These are phyloP conservation scores for Fusarium napiforme DNA, from an alignment of 2,329 filamentous ascomycete species.

Conservation along the genomic window DNA sequence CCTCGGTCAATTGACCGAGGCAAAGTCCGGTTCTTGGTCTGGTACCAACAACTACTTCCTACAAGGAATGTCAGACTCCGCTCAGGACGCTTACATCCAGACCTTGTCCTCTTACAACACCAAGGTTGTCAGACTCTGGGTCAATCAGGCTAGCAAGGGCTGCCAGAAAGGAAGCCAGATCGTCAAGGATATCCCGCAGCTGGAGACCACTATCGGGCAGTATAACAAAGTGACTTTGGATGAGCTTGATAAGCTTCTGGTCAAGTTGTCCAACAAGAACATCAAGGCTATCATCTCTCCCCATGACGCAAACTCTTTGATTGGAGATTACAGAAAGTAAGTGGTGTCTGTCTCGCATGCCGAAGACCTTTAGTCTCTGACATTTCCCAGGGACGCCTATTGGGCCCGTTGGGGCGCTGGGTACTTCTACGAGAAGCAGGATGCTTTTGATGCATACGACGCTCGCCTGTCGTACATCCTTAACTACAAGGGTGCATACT, in stretches of 20 bases:
- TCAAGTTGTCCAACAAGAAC: not conserved
- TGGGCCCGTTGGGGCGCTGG: not conserved
- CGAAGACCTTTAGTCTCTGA: fast-evolving
- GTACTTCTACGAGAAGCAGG: not conserved
- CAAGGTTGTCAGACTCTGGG: not conserved
- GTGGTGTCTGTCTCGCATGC: fast-evolving
- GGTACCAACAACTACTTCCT: not conserved
- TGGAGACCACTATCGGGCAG: not conserved
- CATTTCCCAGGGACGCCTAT: not conserved
- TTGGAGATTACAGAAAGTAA: not conserved
- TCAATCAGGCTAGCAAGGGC: not conserved
- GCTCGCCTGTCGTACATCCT: not conserved
- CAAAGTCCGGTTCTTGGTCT: not conserved
- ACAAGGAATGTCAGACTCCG: not conserved
- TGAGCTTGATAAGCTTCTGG: not conserved
- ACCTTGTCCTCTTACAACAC: not conserved
- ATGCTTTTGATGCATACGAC: not conserved
- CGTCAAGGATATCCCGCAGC: not conserved
- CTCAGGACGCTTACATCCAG: not conserved
- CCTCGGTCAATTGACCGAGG: no score
- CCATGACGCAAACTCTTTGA: not conserved
- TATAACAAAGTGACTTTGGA: not conserved
- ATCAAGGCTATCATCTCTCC: not conserved
- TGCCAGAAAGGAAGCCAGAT: not conserved
- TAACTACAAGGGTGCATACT: not conserved